Evolutionary conservation across 129 eudicot genomes (phyloP).

Genomic region (Smallanthus sonchifolius): DNA sequence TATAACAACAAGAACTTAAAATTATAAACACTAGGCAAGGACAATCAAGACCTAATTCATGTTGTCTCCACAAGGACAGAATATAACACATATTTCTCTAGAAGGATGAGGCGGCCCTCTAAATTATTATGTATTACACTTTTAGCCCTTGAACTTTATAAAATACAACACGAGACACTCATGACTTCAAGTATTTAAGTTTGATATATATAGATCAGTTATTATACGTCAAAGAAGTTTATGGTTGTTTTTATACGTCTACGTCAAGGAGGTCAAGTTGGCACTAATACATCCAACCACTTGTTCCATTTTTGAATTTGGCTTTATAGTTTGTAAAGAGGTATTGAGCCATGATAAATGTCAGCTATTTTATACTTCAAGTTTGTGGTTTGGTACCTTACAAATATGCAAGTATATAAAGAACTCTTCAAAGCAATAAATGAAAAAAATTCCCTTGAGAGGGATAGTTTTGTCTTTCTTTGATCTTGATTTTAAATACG

Average conservation of each 20-base stretch:
- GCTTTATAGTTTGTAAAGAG: constrained; percentile 5
- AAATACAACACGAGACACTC: neutral
- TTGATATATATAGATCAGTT: constrained; percentile 2
- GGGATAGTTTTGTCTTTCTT: neutral
- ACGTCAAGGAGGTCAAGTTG: constrained; percentile 23
- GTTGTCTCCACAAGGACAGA: constrained; percentile 15
- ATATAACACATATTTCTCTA: constrained; percentile 4
- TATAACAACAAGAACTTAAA: constrained; percentile 11
- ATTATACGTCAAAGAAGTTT: neutral
- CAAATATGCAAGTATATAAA: neutral
- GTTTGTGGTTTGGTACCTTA: neutral
- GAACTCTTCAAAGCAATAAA: neutral
- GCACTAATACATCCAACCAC: constrained; percentile 8
- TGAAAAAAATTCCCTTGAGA: neutral
- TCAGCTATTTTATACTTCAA: neutral
- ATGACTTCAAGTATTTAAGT: constrained; percentile 13
- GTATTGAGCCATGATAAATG: constrained; percentile 3
- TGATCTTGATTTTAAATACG: neutral
- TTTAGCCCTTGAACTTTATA: constrained; percentile 3
- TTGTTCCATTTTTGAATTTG: constrained; percentile 17
- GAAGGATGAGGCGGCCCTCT: neutral
- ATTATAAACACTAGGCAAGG: constrained; percentile 23
- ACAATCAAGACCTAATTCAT: constrained; percentile 31
- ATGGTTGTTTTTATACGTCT: neutral
- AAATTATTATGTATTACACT: neutral